phyloP scores from a whole-genome alignment of 2,329 filamentous ascomycete species.

The Ophiostoma sp. region DNA sequence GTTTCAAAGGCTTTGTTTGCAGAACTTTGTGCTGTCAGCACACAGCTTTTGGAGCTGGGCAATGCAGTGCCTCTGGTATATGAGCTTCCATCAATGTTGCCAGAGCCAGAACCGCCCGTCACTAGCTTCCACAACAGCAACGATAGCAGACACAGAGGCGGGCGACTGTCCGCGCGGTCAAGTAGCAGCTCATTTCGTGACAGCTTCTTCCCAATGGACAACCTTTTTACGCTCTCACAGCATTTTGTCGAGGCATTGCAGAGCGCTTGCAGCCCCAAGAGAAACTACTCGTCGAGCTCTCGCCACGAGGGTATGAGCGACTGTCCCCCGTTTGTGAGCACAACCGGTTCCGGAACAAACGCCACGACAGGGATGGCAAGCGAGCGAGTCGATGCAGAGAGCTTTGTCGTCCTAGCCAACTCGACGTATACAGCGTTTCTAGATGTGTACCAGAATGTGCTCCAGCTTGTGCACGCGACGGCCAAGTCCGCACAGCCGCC shows the following conservation, averaged over 20 bases:
- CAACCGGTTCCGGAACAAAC: background rate
- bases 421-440: constrained; percentile 38
- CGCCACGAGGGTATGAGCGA: constrained; percentile 1
- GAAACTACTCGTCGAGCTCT: background rate
- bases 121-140: background rate
- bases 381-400: constrained; percentile 17
- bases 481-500: background rate
- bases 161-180: background rate
- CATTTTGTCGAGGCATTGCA: constrained; percentile 36
- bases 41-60: constrained; percentile 37
- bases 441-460: constrained; percentile 39
- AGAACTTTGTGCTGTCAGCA: constrained; percentile 37
- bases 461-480: constrained; percentile 33
- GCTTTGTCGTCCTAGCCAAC: constrained; percentile 34
- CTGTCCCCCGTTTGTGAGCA: background rate
- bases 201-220: constrained; percentile 38
- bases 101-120: background rate
- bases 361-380: background rate
- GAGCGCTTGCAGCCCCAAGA: constrained; percentile 7
- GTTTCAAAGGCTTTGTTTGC: constrained; percentile 16
- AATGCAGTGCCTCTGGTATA: constrained; percentile 28
- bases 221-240: constrained; percentile 39
- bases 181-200: constrained; percentile 18
- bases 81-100: background rate
- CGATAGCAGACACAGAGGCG: background rate